Evolutionary conservation across 2,329 filamentous ascomycete species (phyloP).

Genomic region (Xylariaceae sp.): DNA sequence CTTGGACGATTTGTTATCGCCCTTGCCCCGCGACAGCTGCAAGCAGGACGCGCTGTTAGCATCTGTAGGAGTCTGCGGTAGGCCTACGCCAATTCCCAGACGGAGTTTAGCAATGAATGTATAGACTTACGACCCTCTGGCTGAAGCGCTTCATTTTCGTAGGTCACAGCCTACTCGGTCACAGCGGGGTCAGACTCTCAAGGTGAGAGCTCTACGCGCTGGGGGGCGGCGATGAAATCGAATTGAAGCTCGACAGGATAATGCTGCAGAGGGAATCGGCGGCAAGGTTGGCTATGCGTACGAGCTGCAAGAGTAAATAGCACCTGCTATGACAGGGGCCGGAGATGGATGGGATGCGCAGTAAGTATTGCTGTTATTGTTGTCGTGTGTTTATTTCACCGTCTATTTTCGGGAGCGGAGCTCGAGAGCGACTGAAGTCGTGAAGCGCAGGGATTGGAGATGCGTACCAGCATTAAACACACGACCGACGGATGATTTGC

Average conservation of each 20-base stretch:
- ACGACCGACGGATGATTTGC: constrained; percentile 1
- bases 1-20: constrained; percentile 75
- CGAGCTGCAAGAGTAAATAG: constrained; percentile 5
- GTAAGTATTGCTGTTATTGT: constrained; percentile 6
- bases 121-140: constrained; percentile 76
- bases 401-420: constrained; percentile 29
- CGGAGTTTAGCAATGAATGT: background rate
- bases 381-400: constrained; percentile 25
- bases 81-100: background rate
- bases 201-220: constrained; percentile 10
- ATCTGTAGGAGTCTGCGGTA: constrained; percentile 5
- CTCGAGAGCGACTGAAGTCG: constrained; percentile 22
- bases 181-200: constrained; percentile 30
- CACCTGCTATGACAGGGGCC: constrained; percentile 5
- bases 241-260: constrained; percentile 5
- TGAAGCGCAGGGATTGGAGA: constrained; percentile 17
- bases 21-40: constrained; percentile 89
- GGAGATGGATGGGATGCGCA: constrained; percentile 11
- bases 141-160: constrained; percentile 88
- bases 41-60: constrained; percentile 32
- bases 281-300: constrained; percentile 1
- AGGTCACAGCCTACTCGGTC: constrained; percentile 29
- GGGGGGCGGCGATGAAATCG: constrained; percentile 2
- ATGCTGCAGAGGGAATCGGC: background rate
- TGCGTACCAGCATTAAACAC: constrained; percentile 8